Base-by-base conservation (phyloP, 495 filamentous ascomycete genomes). In the Xylaria nigripes region DNA sequence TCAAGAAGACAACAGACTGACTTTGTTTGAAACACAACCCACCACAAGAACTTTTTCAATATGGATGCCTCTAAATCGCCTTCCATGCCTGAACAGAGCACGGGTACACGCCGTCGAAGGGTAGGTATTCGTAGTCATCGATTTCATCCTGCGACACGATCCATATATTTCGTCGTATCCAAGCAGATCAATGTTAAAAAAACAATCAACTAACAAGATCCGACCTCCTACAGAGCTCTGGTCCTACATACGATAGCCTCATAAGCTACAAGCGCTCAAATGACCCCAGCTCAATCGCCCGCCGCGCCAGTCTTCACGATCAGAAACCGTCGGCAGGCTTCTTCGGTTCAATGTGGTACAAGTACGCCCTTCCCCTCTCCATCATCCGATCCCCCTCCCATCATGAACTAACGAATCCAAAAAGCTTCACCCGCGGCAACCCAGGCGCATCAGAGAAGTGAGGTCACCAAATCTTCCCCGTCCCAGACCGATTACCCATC, bases 261-360 rank as follows among this genome's bases (percentile, higher is more conserved):
- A 64, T 65, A 43, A 69, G 60, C 34, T 68, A 72, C 48, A 76
- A 75, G 62, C 71, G 73, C 57, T 54, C 45, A 25, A 59, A 61
- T 51, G 72, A 76, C 48, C 65, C 71, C 10, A 53, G 1, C 44
- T 66, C 68, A 1, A 29, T 71, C 1, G 72, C 71, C 21, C 62
- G 73, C 32, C 71, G 73, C 3, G 67, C 72, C 60, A 74, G 70
- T 55, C 57, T 76, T 22, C 65, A 61, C 51, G 73, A 76, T 45
- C 73, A 76, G 67, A 71, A 68, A 48, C 70, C 70, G 12, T 36
- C 54, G 21, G 8, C 63, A 8, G 73, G 73, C 40, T 69, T 75
- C 57, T 60, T 76, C 46, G 72, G 70, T 12, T 57, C 65, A 59
- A 73, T 75, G 72, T 76, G 73, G 73, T 61, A 72, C 45, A 72